Evolutionary conservation across 805 yeast genomes (phyloP).

Genomic region (Debaryomyces castellii): DNA sequence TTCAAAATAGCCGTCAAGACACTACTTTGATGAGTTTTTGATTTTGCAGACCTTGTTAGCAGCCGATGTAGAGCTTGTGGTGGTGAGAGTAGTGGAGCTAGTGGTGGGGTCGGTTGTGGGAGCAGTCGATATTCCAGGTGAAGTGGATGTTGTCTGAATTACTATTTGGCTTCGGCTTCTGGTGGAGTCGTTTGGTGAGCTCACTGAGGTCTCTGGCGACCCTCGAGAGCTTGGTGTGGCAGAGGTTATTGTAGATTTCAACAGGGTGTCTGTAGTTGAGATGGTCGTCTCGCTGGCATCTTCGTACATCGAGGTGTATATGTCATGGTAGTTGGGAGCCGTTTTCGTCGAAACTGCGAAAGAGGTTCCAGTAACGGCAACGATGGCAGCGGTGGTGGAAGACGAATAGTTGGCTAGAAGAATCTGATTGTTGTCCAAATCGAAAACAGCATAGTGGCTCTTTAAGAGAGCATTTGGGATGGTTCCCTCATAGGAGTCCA

Average conservation of each 20-base stretch:
- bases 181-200: too few relatives aligned
- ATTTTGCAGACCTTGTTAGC: constrained; percentile 2
- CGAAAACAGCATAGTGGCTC: constrained; percentile 16
- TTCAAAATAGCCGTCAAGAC: not conserved
- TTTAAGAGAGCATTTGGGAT: constrained; percentile 17
- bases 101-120: not conserved
- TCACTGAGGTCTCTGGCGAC: too few relatives aligned
- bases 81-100: too few relatives aligned
- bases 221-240: too few relatives aligned
- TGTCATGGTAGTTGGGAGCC: constrained; percentile 9
- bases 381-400: constrained; percentile 1
- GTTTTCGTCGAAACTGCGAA: constrained; percentile 14
- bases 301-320: constrained; percentile 11
- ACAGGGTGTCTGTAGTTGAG: not conserved
- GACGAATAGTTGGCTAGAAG: constrained; percentile 12
- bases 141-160: too few relatives aligned
- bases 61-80: not conserved
- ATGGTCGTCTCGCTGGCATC: constrained; percentile 3
- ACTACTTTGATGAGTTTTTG: not conserved
- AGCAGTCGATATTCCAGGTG: too few relatives aligned
- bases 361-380: constrained; percentile 5
- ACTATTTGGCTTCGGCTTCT: too few relatives aligned
- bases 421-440: constrained; percentile 13
- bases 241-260: too few relatives aligned
- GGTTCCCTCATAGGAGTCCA: constrained; percentile 11